Base-by-base conservation (phyloP, 768 basidiomycete species). In the Russula abietina region DNA sequence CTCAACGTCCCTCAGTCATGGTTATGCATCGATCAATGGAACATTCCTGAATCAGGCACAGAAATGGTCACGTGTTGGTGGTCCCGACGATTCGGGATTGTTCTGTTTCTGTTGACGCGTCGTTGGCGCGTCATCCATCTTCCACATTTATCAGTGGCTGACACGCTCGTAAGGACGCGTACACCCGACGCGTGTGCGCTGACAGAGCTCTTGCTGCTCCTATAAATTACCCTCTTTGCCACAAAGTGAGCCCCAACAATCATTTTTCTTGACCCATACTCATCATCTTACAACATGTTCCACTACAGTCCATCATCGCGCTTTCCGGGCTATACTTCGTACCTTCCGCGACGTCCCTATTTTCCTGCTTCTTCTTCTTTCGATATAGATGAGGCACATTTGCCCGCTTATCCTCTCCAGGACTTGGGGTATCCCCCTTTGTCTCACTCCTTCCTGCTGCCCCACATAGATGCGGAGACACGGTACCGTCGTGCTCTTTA, bases 401-500 rank as follows among this genome's bases (percentile, higher is more conserved):
- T 26, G 36, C 19, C 54, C 6, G 9, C 54, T 11, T 24, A 45
- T 19, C 1, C 10, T 17, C 19, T 43, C 33, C 58, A 45, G 24
- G 58, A 55, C 7, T 4, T 28, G 4, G 53, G 19, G 1, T 38
- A 22, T 14, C 10, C 48, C 24, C 1, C 39, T 6, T 51, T 51
- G 24, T 10, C 53, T 48, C 19, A 9, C 39, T 17, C 32, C 6
- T 45, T n/a, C 24, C 2, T 28, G 6, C 32, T 24, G 5, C 41
- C 32, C 3, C 53, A 26, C 16, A 4, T 46, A 1, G 49, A 60
- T 22, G 22, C 65, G 1, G 57, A 54, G 38, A 59, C 61, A 12
- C 65, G 65, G 12, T 68, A 66, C 53, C 67, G 51, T n/a, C 58
- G 51, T 3, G 67, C 67, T 0, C 55, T 68, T 32, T 26, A 49